A percentile compares a stretch with the other conserved stretches of the same genome.
Conservation (phyloP, 345 rosid genomes). For the Populus ilicifolia region DNA sequence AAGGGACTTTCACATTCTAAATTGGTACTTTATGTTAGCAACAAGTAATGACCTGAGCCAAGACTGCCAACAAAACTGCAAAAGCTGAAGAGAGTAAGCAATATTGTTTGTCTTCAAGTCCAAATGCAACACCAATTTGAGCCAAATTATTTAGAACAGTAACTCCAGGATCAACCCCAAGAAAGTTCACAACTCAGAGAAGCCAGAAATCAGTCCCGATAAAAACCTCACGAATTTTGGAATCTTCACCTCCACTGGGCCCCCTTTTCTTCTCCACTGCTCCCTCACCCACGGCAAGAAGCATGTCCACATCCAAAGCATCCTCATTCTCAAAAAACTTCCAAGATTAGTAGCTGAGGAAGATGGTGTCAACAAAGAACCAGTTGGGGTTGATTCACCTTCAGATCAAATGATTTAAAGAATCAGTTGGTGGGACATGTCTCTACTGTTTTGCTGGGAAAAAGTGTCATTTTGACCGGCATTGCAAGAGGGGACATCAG, state of each 20-base stretch:
- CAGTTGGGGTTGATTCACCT: slow-evolving; percentile 31
- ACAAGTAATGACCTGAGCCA: slow-evolving; percentile 54
- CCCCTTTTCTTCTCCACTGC: slow-evolving; percentile 71
- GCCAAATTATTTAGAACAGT: slow-evolving; percentile 93
- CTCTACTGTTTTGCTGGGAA: slow-evolving; percentile 51
- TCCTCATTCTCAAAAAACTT: slow-evolving; percentile 51
- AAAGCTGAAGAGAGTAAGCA: slow-evolving; percentile 74
- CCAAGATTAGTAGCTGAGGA: slow-evolving; percentile 68
- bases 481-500: slow-evolving; percentile 75
- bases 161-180: slow-evolving; percentile 88
- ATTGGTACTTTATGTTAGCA: not conserved
- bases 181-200: slow-evolving; percentile 78
- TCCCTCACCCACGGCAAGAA: slow-evolving; percentile 77
- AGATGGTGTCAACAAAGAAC: slow-evolving; percentile 60
- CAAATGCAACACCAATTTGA: slow-evolving; percentile 78
- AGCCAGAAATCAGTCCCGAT: slow-evolving; percentile 98
- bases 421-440: slow-evolving; percentile 37
- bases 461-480: slow-evolving; percentile 90
- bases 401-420: slow-evolving; percentile 57
- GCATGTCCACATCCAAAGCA: slow-evolving; percentile 48
- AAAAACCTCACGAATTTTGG: slow-evolving; percentile 65
- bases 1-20: not conserved
- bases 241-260: slow-evolving; percentile 85
- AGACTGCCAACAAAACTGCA: slow-evolving; percentile 87
- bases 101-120: slow-evolving; percentile 58